Conservation (phyloP, 1,139 yeast genomes). For the Yamadazyma epiphylla region DNA sequence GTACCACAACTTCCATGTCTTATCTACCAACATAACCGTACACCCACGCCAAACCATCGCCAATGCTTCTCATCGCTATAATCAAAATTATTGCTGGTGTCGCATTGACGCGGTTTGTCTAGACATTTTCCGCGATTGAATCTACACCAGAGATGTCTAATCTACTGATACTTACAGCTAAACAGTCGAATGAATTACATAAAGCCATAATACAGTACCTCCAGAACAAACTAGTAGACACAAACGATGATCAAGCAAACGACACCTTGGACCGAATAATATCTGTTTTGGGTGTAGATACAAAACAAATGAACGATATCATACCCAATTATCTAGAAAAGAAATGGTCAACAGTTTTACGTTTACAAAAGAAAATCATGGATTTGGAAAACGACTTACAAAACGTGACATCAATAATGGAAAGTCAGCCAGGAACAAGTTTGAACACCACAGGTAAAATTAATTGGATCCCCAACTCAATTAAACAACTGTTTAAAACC, state of each 20-base stretch:
- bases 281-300: slow-evolving; percentile 15
- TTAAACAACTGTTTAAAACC: slow-evolving; percentile 48
- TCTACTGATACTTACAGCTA: slow-evolving; percentile 36
- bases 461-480: slow-evolving; percentile 69
- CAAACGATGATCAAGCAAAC: slow-evolving; percentile 11
- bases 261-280: slow-evolving; percentile 11
- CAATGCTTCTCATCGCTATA: no score
- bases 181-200: slow-evolving; percentile 53
- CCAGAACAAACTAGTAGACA: slow-evolving; percentile 28
- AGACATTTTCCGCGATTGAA: no score
- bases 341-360: slow-evolving; percentile 85
- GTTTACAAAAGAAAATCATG: slow-evolving; percentile 72
- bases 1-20: no score
- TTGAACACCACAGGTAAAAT: slow-evolving; percentile 29
- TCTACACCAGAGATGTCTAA: slow-evolving; percentile 11
- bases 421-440: slow-evolving; percentile 19
- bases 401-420: slow-evolving; percentile 41
- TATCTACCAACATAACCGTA: no score
- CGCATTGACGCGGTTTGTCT: no score
- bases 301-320: slow-evolving; percentile 13
- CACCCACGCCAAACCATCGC: no score
- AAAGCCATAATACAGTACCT: slow-evolving; percentile 56
- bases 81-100: no score
- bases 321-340: slow-evolving; percentile 63
- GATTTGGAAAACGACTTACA: slow-evolving; percentile 49